Base-by-base conservation (phyloP, 805 yeast species). In the Starmerella bombi region DNA sequence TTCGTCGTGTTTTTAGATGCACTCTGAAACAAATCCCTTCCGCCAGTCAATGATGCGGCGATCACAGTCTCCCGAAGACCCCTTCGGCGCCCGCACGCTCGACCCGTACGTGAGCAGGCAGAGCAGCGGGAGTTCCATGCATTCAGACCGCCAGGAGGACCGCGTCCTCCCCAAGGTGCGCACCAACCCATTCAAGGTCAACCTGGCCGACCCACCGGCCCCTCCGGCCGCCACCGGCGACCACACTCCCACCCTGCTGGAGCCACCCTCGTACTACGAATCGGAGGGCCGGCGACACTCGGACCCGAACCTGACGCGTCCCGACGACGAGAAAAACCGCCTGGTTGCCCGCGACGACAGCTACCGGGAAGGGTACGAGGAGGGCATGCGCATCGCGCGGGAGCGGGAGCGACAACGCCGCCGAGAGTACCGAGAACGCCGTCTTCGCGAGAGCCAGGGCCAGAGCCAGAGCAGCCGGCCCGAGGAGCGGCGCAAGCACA, bases 21-120 rank as follows among this genome's bases (percentile, higher is more conserved):
- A 7, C 10, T 5, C 17, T n/a, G 50, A 48, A 23, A 49, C 52
- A 14, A 53, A 53, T 28, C 57, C 57, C 37, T 52, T 52, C 46
- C 49, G 56, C 32, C 42, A 42, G 39, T 50, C 54, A 29, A 51
- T 53, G 44, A 43, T 50, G 29, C 44, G 40, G 40, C 53, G 56
- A 16, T 40, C 52, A 19, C 49, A 49, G 37, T 52, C 58, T 20
- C 59, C 59, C 10, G 58, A 54, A 22, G 55, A 36, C 28, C 42
- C 45, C 12, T 42, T 38, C 23, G 35, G 18, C 5, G 16, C 22
- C 6, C 20, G 6, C 14, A 7, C 17, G 16, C 27, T 16, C 27
- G 9, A 15, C 27, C 16, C 8, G 19, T 16, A 21, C 37, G 18
- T 17, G n/a, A 12, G 15, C 9, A 7, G 12, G 17, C 32, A 35